Conservation (phyloP, 2,329 filamentous ascomycete genomes). For the Penicillium fuscoglaucum region DNA sequence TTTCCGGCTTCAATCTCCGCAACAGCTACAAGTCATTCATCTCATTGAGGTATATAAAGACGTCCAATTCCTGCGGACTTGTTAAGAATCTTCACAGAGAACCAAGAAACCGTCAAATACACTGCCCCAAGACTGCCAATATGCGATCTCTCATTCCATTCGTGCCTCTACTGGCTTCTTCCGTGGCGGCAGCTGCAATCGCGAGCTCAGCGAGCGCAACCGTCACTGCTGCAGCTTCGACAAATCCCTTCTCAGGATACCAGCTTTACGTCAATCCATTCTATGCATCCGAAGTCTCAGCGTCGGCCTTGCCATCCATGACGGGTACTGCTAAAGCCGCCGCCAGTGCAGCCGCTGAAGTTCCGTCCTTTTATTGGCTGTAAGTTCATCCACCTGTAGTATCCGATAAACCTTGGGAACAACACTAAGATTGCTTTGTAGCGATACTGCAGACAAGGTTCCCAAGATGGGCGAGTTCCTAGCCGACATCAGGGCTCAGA, state of each 20-base stretch:
- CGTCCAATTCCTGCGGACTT: background rate
- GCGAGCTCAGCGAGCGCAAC: conserved; percentile 19
- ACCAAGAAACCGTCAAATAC: background rate
- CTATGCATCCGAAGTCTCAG: conserved; percentile 55
- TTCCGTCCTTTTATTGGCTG: conserved; percentile 56
- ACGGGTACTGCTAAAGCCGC: conserved; percentile 56
- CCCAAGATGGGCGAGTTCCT: conserved; percentile 51
- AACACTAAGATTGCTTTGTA: conserved; percentile 13
- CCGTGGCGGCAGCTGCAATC: conserved; percentile 23
- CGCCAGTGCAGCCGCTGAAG: conserved; percentile 50
- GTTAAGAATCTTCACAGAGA: background rate
- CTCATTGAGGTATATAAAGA: conserved; percentile 2
- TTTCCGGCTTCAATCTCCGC: conserved; percentile 1
- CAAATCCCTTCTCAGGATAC: conserved; percentile 54
- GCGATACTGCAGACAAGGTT: conserved; percentile 52
- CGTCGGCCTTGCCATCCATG: conserved; percentile 62
- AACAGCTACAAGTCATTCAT: background rate
- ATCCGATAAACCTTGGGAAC: fast-evolving
- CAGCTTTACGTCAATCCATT: conserved; percentile 55
- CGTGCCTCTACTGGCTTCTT: conserved; percentile 19
- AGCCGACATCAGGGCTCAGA: conserved; percentile 49
- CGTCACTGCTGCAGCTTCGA: conserved; percentile 41
- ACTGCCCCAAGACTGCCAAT: conserved; percentile 2
- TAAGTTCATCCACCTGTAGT: conserved; percentile 29
- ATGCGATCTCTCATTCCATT: conserved; percentile 25